Evolutionary conservation across 1,139 yeast species (phyloP), one percentile per base, ranked within the genome.

Genomic region (Meyerozyma guilliermondii): DNA sequence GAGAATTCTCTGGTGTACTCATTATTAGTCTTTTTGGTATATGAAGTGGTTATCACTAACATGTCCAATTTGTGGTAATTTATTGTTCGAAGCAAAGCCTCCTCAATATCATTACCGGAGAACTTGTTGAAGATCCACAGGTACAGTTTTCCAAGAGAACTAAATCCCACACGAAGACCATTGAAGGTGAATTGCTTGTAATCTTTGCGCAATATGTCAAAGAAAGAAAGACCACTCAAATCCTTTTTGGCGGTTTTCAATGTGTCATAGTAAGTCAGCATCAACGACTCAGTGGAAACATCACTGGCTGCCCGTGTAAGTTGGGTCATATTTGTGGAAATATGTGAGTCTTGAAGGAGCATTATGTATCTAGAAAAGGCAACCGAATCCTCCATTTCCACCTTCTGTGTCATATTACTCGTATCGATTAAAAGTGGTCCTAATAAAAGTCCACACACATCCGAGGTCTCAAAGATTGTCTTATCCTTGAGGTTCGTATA

Each of bases 391-490:
- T 68, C 71, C 3, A 58, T 56, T 47, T 81, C 87, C 2, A 76
- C 80, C 57, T 82, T 82, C 39, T 69, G 70, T 4, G 74, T 65
- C 71, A 87, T 66, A 47, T 81, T 80, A 9, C 80, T 62, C 0
- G 96, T 87, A 53, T 89, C 97, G 9, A 84, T 68, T 37, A 87
- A 57, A 33, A 85, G 72, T 0, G 97, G 94, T 1, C 84, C 81
- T 43, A 83, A 54, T 7, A 83, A 69, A 26, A 87, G 63, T 39
- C 65, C 60, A 1, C 76, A 64, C 2, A 80, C 58, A n/a, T 71
- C 78, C 1, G 41, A 31, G 11, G 53, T 49, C 4, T 59, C 47
- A 35, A 57, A 52, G 2, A 58, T 43, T 8, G 43, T 40, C 2
- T 52, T 50, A 11, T 43, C 44, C 14, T 55, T 47, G 20, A 67